A percentile compares a stretch with the other conserved stretches of the same genome.
phyloP scores from a whole-genome alignment of 345 rosid genomes.

The Acer yangbiense region DNA sequence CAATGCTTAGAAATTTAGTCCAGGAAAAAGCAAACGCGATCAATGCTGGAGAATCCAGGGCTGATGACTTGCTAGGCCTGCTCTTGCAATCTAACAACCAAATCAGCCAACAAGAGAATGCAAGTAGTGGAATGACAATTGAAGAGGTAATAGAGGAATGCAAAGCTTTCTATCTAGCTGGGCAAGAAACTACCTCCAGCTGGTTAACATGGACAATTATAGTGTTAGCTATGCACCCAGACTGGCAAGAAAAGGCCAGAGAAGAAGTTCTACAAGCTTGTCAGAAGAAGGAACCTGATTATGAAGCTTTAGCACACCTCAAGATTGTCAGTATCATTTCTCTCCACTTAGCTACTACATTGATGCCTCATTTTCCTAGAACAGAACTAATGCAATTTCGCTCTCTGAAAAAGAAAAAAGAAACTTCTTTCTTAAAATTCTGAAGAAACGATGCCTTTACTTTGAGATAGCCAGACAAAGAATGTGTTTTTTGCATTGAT shows the following conservation, averaged over 20 bases:
- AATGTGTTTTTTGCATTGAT: background rate
- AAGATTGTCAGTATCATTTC: slow-evolving; percentile 33
- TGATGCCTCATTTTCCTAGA: background rate
- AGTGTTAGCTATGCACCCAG: slow-evolving; percentile 50
- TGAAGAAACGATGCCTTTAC: background rate
- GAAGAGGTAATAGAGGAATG: slow-evolving; percentile 61
- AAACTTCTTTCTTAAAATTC: background rate
- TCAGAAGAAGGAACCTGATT: slow-evolving; percentile 30
- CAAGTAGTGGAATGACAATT: slow-evolving; percentile 31
- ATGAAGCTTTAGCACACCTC: slow-evolving; percentile 34
- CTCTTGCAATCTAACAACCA: slow-evolving; percentile 37
- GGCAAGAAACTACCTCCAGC: slow-evolving; percentile 62
- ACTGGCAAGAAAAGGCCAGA: slow-evolving; percentile 61
- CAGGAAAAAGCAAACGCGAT: slow-evolving; percentile 35
- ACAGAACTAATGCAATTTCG: background rate
- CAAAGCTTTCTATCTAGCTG: slow-evolving; percentile 54
- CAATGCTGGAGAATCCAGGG: slow-evolving; percentile 26
- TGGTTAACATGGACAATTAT: slow-evolving; percentile 52
- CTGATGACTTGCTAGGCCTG: slow-evolving; percentile 44
- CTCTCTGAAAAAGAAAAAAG: background rate
- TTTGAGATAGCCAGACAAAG: background rate
- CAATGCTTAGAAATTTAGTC: slow-evolving; percentile 33
- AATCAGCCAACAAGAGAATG: slow-evolving; percentile 21
- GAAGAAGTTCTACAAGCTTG: slow-evolving; percentile 46
- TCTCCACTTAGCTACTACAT: background rate